phyloP scores from a whole-genome alignment of 257 asterid genomes.

The Anisodus tanguticus region DNA sequence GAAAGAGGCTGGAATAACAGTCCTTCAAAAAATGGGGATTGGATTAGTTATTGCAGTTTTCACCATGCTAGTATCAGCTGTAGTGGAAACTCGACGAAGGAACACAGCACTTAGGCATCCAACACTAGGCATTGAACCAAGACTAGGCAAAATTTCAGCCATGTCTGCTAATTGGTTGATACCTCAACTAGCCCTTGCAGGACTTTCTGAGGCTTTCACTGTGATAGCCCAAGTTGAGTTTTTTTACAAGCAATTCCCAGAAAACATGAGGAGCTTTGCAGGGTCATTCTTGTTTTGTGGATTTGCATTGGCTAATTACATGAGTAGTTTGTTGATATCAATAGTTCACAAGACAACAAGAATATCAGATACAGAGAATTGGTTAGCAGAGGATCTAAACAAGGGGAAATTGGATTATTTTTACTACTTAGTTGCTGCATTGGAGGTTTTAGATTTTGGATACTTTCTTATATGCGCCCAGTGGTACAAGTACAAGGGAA shows the following conservation, averaged over 20 bases:
- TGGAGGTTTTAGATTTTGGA: constrained; percentile 36
- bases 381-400: constrained; percentile 51
- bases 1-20: constrained; percentile 39
- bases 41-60: constrained; percentile 32
- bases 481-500: constrained; percentile 48
- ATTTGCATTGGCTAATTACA: constrained; percentile 34
- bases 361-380: constrained; percentile 30
- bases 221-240: constrained; percentile 41
- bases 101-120: constrained; percentile 29
- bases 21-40: constrained; percentile 44
- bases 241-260: constrained; percentile 47
- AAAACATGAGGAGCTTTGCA: constrained; percentile 50
- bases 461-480: constrained; percentile 43
- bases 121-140: constrained; percentile 34
- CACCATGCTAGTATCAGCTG: constrained; percentile 36
- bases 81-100: constrained; percentile 34
- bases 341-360: constrained; percentile 36
- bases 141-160: constrained; percentile 36
- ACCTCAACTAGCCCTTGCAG: constrained; percentile 44
- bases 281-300: constrained; percentile 45
- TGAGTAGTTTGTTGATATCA: constrained; percentile 41
- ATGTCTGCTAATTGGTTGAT: constrained; percentile 48
- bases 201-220: constrained; percentile 44
- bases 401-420: constrained; percentile 46
- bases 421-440: constrained; percentile 37